A percentile compares a stretch with the other conserved stretches of the same genome.
Conservation (phyloP, 1,284 basidiomycete genomes). For the Sporisorium reilianum region DNA sequence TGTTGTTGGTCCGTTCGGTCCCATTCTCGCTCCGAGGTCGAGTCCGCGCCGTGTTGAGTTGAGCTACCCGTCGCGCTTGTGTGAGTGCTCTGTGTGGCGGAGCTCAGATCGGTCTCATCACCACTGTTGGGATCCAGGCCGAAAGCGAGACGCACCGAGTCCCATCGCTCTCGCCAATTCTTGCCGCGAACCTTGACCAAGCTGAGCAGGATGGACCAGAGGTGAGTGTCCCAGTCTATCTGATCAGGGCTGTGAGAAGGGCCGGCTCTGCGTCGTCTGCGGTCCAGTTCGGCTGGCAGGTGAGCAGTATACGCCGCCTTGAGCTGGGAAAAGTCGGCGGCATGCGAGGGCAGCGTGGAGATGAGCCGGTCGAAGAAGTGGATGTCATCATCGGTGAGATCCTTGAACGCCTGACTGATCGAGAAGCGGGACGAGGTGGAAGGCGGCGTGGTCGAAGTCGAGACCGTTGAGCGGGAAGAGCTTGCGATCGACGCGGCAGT, state of each 20-base stretch:
- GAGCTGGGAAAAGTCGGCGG: constrained; percentile 61
- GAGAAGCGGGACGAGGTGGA: constrained; percentile 44
- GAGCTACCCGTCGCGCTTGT: constrained; percentile 4
- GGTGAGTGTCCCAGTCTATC: constrained; percentile 50
- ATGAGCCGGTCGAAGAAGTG: constrained; percentile 62
- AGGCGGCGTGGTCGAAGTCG: constrained; percentile 33
- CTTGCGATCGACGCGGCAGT: constrained; percentile 41
- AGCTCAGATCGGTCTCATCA: constrained; percentile 30
- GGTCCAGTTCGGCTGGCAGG: constrained; percentile 22
- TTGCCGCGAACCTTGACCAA: constrained; percentile 63
- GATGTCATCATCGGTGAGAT: constrained; percentile 49
- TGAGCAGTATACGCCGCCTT: constrained; percentile 57
- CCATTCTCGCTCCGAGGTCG: not conserved
- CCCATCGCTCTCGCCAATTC: constrained; percentile 65
- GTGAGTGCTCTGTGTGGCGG: constrained; percentile 19
- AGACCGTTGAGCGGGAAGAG: constrained; percentile 28
- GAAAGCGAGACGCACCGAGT: constrained; percentile 58
- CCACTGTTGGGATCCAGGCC: constrained; percentile 60
- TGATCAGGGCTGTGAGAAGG: not conserved
- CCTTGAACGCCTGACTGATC: constrained; percentile 42
- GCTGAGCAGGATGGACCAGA: constrained; percentile 65
- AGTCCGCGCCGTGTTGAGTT: constrained; percentile 4
- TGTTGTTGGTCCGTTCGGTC: not conserved
- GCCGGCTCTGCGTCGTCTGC: constrained; percentile 6
- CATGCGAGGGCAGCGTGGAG: constrained; percentile 33